phyloP scores from a whole-genome alignment of 202 grass and related monocot genomes.

The Eragrostis tef region DNA sequence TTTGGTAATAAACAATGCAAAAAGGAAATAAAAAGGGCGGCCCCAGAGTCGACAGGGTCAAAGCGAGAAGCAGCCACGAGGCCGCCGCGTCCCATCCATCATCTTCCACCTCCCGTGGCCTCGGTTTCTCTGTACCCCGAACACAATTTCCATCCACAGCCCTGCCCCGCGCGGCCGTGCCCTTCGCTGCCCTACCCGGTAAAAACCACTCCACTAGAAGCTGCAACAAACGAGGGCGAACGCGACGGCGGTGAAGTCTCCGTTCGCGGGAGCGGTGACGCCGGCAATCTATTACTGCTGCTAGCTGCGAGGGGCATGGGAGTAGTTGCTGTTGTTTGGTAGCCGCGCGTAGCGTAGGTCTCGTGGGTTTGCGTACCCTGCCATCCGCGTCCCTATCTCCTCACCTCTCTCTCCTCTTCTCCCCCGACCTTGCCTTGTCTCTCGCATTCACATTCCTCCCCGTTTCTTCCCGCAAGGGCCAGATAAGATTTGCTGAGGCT shows the following conservation, averaged over 20 bases:
- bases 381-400: constrained; percentile 52
- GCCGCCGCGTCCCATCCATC: constrained; percentile 40
- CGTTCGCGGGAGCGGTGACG: not conserved
- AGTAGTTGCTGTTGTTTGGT: constrained; percentile 44
- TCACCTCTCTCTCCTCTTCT: not conserved
- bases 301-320: constrained; percentile 12
- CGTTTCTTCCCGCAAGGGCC: constrained; percentile 43
- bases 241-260: not conserved
- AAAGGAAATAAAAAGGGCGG: not conserved
- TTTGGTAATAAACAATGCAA: not conserved
- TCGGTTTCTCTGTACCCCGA: not conserved
- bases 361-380: constrained; percentile 54
- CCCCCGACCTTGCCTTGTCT: not conserved
- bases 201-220: constrained; percentile 20
- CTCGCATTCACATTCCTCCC: constrained; percentile 35
- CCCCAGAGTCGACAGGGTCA: constrained; percentile 33
- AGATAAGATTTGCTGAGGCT: constrained; percentile 49
- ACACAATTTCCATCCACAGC: constrained; percentile 1
- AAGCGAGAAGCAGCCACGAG: constrained; percentile 43
- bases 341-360: constrained; percentile 38
- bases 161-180: not conserved
- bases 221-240: not conserved
- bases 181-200: constrained; percentile 1
- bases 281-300: constrained; percentile 8
- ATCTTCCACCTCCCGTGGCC: too few species aligned